Base-by-base conservation (phyloP, 140 eudicot genomes). In the Stevia rebaudiana region DNA sequence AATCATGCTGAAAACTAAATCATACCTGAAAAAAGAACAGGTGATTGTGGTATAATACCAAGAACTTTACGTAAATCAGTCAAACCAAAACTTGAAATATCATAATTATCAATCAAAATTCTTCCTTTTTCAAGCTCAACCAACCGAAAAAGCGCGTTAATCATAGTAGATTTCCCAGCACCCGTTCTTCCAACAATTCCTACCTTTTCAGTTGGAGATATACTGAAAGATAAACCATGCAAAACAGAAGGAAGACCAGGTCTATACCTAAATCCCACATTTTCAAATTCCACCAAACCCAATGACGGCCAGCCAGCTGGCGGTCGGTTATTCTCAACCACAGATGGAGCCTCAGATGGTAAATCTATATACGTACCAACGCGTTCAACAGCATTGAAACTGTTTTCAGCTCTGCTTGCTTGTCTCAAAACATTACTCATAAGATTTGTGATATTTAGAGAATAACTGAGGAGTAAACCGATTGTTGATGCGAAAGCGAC, bases 171-270 rank as follows among this genome's bases (percentile, higher is more conserved):
- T 67, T 92, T 92, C 61, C 98, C 98, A 24, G 96, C 96, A 25
- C 98, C 98, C 30, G 98, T 92, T 77, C 98, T 80, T 40, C 98
- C 98, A 72, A 85, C 98, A 28, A 92, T 71, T 24, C 98, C 98
- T 11, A 92, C 94, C 63, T 92, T 92, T 43, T 88, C 92, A 6
- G 78, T 79, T 4, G 98, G 90, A 39, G 81, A 75, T 39, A 92
- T 78, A 4, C 61, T 50, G 46, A 91, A 91, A 8, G 92, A 74
- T 63, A 88, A 40, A 41, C 96, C 94, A 71, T 76, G 96, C 76
- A 91, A 75, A 23, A 91, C 98, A 39, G 95, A 83, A 48, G 98
- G 96, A 61, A 91, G 96, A 18, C 77, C 95, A 2, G 92, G 87
- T 71, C 98, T 77, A 67, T 91, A 91, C 17, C 98, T 75, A 13